phyloP scores from a whole-genome alignment of 1,284 basidiomycete genomes.

The Trichosporon inkin region DNA sequence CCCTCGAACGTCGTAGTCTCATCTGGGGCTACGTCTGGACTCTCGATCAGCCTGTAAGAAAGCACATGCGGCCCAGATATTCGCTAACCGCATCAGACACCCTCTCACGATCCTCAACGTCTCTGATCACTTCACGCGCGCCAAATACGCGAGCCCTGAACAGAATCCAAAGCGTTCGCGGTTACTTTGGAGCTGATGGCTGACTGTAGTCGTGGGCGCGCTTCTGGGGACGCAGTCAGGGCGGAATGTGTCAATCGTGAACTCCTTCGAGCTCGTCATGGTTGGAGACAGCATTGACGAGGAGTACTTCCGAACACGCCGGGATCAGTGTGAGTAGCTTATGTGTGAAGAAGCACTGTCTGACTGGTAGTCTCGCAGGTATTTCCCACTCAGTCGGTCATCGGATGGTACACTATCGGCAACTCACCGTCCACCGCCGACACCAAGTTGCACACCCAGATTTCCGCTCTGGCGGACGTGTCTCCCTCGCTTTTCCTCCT shows the following conservation, averaged over 20 bases:
- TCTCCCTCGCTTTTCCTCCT: constrained; percentile 51
- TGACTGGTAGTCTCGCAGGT: constrained; percentile 82
- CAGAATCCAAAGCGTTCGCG: constrained; percentile 6
- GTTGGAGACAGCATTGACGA: constrained; percentile 58
- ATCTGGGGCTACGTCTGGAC: constrained; percentile 33
- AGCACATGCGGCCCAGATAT: neutral
- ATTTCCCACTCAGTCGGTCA: constrained; percentile 90
- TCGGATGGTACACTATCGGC: constrained; percentile 94
- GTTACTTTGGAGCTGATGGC: neutral
- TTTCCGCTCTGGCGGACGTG: constrained; percentile 40
- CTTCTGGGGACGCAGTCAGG: constrained; percentile 91
- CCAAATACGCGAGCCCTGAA: constrained; percentile 32
- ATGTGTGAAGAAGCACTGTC: neutral
- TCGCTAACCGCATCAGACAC: constrained; percentile 59
- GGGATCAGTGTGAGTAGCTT: constrained; percentile 76
- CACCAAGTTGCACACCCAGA: constrained; percentile 79
- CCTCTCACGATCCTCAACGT: constrained; percentile 94
- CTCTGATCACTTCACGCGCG: constrained; percentile 90
- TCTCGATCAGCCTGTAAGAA: constrained; percentile 45
- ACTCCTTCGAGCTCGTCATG: constrained; percentile 81
- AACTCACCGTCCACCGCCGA: constrained; percentile 66
- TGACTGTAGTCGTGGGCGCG: constrained; percentile 72
- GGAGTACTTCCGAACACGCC: constrained; percentile 72
- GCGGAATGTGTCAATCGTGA: constrained; percentile 91
- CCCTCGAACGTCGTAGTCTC: constrained; percentile 9